Evolutionary conservation across 1,139 yeast species (phyloP).

Genomic region (Kluyveromyces sp.): DNA sequence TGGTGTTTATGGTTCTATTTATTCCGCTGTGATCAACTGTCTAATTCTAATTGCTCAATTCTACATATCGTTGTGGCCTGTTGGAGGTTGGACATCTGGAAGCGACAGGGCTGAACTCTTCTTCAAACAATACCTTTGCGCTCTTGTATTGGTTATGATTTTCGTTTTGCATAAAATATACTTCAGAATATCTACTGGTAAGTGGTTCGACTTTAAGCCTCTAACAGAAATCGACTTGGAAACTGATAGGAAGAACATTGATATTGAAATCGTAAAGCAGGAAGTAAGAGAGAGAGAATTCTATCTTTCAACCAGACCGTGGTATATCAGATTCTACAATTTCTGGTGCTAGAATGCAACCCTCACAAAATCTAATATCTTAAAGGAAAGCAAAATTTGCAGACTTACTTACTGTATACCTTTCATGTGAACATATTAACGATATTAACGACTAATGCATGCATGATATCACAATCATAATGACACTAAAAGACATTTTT

Average conservation of each 20-base stretch:
- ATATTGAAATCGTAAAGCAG: constrained; percentile 28
- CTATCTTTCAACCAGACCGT: constrained; percentile 22
- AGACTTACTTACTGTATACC: too few relatives aligned
- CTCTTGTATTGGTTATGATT: constrained; percentile 39
- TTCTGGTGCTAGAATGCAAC: constrained; percentile 38
- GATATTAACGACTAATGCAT: too few relatives aligned
- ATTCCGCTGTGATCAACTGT: constrained; percentile 51
- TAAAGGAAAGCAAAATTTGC: too few relatives aligned
- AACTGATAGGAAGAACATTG: constrained; percentile 43
- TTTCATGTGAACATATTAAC: too few relatives aligned
- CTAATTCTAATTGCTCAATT: constrained; percentile 69
- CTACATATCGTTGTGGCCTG: constrained; percentile 73
- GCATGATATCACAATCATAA: too few relatives aligned
- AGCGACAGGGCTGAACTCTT: constrained; percentile 36
- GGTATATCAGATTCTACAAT: constrained; percentile 32
- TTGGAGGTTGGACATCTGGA: constrained; percentile 70
- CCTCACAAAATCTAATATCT: too few relatives aligned
- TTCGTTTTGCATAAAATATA: constrained; percentile 42
- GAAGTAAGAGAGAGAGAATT: constrained; percentile 19
- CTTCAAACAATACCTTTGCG: constrained; percentile 45
- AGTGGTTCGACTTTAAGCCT: constrained; percentile 32
- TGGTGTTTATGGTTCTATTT: constrained; percentile 62
- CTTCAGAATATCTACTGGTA: constrained; percentile 37
- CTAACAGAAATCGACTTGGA: constrained; percentile 42
- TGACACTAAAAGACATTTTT: too few relatives aligned